phyloP scores from a whole-genome alignment of 805 yeast genomes.

The Barnettozyma californica region DNA sequence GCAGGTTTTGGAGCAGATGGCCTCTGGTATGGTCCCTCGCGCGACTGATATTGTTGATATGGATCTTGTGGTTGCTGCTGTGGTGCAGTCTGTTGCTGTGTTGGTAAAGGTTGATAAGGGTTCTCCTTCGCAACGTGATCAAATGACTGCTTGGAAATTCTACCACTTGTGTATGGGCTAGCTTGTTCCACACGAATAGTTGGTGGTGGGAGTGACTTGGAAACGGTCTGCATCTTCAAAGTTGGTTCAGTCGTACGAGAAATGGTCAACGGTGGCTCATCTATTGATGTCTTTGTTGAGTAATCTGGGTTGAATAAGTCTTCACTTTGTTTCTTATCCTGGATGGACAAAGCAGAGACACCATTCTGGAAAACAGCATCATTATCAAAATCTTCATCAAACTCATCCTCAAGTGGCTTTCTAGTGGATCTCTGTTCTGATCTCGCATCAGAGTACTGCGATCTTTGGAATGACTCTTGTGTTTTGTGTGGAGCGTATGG shows the following conservation, averaged over 20 bases:
- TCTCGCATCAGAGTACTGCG: conserved; percentile 7
- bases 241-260: conserved; percentile 9
- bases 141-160: conserved; percentile 16
- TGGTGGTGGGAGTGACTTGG: conserved; percentile 15
- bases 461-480: conserved; percentile 6
- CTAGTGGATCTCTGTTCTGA: neutral
- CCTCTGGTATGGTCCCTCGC: conserved; percentile 10
- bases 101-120: conserved; percentile 1
- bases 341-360: conserved; percentile 16
- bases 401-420: conserved; percentile 6
- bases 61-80: conserved; percentile 2
- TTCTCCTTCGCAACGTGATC: conserved; percentile 8
- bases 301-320: conserved; percentile 28
- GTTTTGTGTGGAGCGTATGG: conserved; percentile 11
- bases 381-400: conserved; percentile 25
- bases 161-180: conserved; percentile 21
- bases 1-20: conserved; percentile 21
- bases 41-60: neutral
- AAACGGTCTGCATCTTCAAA: conserved; percentile 12
- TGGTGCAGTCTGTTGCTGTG: neutral
- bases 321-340: conserved; percentile 5
- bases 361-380: conserved; percentile 25
- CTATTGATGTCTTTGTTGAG: conserved; percentile 4
- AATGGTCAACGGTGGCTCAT: conserved; percentile 2
- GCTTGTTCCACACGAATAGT: conserved; percentile 13